phyloP scores from a whole-genome alignment of 805 yeast species.

The Candida berthetii region DNA sequence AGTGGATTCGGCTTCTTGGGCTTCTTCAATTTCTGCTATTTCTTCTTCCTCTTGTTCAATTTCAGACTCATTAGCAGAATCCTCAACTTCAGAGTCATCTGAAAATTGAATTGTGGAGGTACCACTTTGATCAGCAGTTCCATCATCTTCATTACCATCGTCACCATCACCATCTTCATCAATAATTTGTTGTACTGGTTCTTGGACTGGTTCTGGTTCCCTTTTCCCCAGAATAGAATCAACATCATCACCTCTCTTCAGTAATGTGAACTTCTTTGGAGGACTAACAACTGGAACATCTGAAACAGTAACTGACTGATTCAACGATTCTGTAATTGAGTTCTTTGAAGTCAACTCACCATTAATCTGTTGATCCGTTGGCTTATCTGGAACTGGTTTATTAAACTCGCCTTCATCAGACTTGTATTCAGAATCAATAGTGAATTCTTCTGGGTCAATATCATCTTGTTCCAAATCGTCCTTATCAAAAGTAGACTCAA shows the following conservation, averaged over 20 bases:
- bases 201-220: background rate
- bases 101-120: conserved; percentile 16
- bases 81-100: conserved; percentile 6
- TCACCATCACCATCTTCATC: background rate
- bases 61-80: background rate
- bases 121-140: conserved; percentile 5
- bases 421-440: conserved; percentile 14
- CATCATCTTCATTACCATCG: background rate
- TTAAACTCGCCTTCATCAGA: conserved; percentile 9
- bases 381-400: conserved; percentile 6
- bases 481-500: conserved; percentile 1
- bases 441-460: conserved; percentile 19
- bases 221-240: conserved; percentile 10
- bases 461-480: conserved; percentile 1
- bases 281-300: background rate
- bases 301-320: background rate
- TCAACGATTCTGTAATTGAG: background rate
- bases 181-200: background rate
- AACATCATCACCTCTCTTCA: conserved; percentile 30
- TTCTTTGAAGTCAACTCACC: conserved; percentile 2
- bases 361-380: conserved; percentile 3
- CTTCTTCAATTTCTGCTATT: background rate
- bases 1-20: background rate
- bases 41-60: background rate
- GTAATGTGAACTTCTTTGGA: conserved; percentile 24